Evolutionary conservation across 352 stramenopile genomes (phyloP).

Genomic region (Globisporangium perplexum): DNA sequence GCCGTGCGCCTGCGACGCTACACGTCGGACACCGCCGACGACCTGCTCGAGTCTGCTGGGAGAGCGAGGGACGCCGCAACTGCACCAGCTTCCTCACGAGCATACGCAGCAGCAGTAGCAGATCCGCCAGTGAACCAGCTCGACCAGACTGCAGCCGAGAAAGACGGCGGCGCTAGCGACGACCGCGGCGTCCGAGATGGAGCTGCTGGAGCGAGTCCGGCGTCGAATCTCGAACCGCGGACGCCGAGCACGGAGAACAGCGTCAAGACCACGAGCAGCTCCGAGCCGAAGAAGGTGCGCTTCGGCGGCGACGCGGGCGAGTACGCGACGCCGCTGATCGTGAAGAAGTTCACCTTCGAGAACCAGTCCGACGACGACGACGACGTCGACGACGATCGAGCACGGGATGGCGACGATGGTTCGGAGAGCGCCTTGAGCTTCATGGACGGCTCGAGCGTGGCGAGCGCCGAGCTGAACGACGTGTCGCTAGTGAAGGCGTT

Average conservation of each 20-base stretch:
- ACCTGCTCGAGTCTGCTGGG: background rate
- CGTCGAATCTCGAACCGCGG: conserved; percentile 1
- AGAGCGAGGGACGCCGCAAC: background rate
- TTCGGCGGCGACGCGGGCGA: conserved; percentile 28
- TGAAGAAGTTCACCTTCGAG: conserved; percentile 56
- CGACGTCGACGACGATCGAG: conserved; percentile 12
- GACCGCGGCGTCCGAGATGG: background rate
- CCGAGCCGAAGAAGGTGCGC: conserved; percentile 43
- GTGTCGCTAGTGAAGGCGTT: conserved; percentile 51
- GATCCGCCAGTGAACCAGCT: background rate
- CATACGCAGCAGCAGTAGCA: background rate
- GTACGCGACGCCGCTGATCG: conserved; percentile 52
- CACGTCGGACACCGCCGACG: background rate
- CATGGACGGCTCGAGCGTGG: conserved; percentile 42
- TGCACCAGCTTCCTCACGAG: background rate
- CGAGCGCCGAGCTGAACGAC: conserved; percentile 48
- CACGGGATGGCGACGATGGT: background rate
- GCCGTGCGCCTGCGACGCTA: conserved; percentile 6
- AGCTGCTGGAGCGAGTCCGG: background rate
- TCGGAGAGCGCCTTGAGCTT: conserved; percentile 36
- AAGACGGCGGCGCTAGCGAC: background rate
- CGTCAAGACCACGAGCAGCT: conserved; percentile 28
- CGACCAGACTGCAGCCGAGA: background rate
- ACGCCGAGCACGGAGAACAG: conserved; percentile 50
- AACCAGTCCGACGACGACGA: conserved; percentile 46